Evolutionary conservation across 371 early-diverging fungal species (phyloP).

Genomic region (Mucor piriformis): DNA sequence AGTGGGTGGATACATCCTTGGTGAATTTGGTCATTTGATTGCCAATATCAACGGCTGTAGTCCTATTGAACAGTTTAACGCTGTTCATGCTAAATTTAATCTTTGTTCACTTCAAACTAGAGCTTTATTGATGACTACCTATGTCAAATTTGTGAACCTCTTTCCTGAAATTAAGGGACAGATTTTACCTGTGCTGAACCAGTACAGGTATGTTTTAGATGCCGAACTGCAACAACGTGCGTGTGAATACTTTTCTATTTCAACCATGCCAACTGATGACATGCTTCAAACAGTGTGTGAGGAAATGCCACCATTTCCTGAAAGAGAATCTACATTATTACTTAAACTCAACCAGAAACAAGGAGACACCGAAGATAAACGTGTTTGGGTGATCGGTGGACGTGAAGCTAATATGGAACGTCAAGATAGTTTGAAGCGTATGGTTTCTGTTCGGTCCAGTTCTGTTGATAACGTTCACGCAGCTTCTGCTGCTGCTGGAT

Average conservation of each 20-base stretch:
- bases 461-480: constrained; percentile 28
- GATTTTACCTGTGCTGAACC: constrained; percentile 81
- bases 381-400: constrained; percentile 94
- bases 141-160: constrained; percentile 91
- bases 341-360: constrained; percentile 80
- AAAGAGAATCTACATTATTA: constrained; percentile 89
- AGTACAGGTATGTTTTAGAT: constrained; percentile 86
- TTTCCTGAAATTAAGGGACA: constrained; percentile 96
- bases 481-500: background rate
- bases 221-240: constrained; percentile 96
- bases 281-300: constrained; percentile 91
- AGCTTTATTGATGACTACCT: constrained; percentile 87
- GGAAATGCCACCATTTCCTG: constrained; percentile 97
- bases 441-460: constrained; percentile 44
- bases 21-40: constrained; percentile 95
- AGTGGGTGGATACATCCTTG: constrained; percentile 94
- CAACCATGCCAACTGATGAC: constrained; percentile 82
- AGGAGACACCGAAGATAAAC: constrained; percentile 91
- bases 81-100: constrained; percentile 88
- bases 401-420: constrained; percentile 76
- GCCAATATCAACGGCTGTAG: constrained; percentile 81
- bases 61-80: constrained; percentile 92
- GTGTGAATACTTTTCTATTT: constrained; percentile 91
- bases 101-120: constrained; percentile 80
- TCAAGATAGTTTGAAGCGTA: constrained; percentile 49